These are phyloP conservation scores for Microdochium bolleyi DNA, from an alignment of 2,329 filamentous ascomycete genomes.

Conservation along the genomic window DNA sequence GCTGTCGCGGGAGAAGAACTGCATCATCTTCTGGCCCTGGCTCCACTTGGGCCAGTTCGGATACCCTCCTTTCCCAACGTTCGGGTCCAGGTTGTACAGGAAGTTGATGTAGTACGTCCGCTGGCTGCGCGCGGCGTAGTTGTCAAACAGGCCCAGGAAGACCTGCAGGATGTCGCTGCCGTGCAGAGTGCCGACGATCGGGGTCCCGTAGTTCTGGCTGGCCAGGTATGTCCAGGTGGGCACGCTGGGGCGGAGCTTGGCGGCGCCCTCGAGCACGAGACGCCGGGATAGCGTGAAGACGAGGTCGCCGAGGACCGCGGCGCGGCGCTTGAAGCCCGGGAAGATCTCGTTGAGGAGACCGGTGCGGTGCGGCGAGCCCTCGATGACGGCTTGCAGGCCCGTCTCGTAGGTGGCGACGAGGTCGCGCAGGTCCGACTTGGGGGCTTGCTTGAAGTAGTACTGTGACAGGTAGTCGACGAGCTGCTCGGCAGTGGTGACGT, in stretches of 20 bases:
- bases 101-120: constrained; percentile 69
- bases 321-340: constrained; percentile 69
- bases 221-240: constrained; percentile 69
- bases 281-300: constrained; percentile 68
- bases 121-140: constrained; percentile 52
- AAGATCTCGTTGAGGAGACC: constrained; percentile 62
- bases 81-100: constrained; percentile 63
- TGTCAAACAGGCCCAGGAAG: constrained; percentile 56
- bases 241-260: constrained; percentile 42
- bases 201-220: constrained; percentile 63
- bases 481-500: constrained; percentile 53
- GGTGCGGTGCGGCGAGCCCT: constrained; percentile 68
- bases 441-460: constrained; percentile 53
- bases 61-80: constrained; percentile 36
- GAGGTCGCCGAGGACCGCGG: constrained; percentile 68
- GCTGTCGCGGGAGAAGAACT: constrained; percentile 11
- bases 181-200: constrained; percentile 71
- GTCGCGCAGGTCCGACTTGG: constrained; percentile 36
- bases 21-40: constrained; percentile 29
- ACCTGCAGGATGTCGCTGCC: constrained; percentile 61
- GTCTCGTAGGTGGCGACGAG: constrained; percentile 57
- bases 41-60: constrained; percentile 35
- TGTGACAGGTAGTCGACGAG: constrained; percentile 53
- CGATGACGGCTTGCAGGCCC: constrained; percentile 34
- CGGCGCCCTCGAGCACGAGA: constrained; percentile 44